A percentile compares a stretch with the other conserved stretches of the same genome.
Conservation (phyloP, 805 yeast genomes). For the Cyberlindnera meyerae region DNA sequence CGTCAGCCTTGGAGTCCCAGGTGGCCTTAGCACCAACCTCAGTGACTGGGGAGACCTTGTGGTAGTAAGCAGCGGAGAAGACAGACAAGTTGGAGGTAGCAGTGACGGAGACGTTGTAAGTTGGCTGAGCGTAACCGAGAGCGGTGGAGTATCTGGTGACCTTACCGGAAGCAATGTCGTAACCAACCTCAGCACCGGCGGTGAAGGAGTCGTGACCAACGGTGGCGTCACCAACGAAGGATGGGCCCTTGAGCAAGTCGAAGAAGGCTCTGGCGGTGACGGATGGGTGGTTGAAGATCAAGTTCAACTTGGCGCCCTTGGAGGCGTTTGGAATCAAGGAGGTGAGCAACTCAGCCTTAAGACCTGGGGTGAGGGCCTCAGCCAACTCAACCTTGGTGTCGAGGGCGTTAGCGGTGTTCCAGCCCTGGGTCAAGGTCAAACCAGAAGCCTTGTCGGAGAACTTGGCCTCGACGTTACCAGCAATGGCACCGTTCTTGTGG, state of each 20-base stretch:
- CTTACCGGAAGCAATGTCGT: constrained; percentile 90
- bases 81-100: constrained; percentile 83
- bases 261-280: constrained; percentile 93
- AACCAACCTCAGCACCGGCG: constrained; percentile 95
- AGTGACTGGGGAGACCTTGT: constrained; percentile 82
- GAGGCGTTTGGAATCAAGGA: constrained; percentile 80
- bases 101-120: constrained; percentile 74
- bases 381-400: constrained; percentile 90
- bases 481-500: constrained; percentile 67
- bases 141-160: constrained; percentile 93
- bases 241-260: constrained; percentile 92
- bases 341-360: constrained; percentile 88
- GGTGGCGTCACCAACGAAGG: constrained; percentile 91
- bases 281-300: constrained; percentile 87
- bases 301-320: constrained; percentile 84
- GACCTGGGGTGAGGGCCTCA: constrained; percentile 90
- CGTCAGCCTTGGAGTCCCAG: constrained; percentile 71
- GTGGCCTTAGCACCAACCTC: constrained; percentile 99
- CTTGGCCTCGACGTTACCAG: constrained; percentile 88
- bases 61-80: constrained; percentile 95
- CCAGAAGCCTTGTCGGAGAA: constrained; percentile 91
- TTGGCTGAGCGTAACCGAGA: constrained; percentile 85
- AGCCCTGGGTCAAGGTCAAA: constrained; percentile 91
- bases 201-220: constrained; percentile 95
- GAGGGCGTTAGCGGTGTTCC: constrained; percentile 91